phyloP scores from a whole-genome alignment of 1,284 basidiomycete genomes.

The Serendipita sp. region DNA sequence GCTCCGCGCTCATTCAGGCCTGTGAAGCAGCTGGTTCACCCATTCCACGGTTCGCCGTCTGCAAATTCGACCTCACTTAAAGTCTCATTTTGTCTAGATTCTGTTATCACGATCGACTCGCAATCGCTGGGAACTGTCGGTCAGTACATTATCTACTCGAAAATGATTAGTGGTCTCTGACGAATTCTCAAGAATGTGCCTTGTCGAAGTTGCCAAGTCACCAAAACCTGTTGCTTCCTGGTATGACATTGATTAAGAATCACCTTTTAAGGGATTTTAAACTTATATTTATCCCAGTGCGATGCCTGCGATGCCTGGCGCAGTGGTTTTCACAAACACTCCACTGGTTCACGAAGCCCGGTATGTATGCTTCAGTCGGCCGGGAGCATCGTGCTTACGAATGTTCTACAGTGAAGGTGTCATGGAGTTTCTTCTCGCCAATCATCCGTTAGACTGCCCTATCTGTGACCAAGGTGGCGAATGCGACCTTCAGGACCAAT shows the following conservation, averaged over 20 bases:
- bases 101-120: slow-evolving; percentile 87
- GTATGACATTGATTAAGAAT: slow-evolving; percentile 28
- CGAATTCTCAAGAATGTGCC: slow-evolving; percentile 59
- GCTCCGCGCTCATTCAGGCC: slow-evolving; percentile 90
- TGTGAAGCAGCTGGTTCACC: slow-evolving; percentile 75
- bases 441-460: slow-evolving; percentile 96
- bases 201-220: slow-evolving; percentile 91
- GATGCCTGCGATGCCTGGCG: slow-evolving; percentile 95
- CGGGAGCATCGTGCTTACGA: background rate
- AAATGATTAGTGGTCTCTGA: slow-evolving; percentile 11
- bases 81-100: slow-evolving; percentile 37
- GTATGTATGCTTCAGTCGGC: slow-evolving; percentile 26
- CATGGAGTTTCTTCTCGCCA: slow-evolving; percentile 96
- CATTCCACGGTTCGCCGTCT: slow-evolving; percentile 49
- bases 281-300: slow-evolving; percentile 39
- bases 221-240: slow-evolving; percentile 86
- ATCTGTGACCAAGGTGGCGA: slow-evolving; percentile 98
- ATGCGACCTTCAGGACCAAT: slow-evolving; percentile 99
- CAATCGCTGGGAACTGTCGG: slow-evolving; percentile 93
- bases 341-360: slow-evolving; percentile 91
- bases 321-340: slow-evolving; percentile 92
- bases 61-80: slow-evolving; percentile 5
- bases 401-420: slow-evolving; percentile 68
- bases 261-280: background rate
- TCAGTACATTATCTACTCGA: slow-evolving; percentile 25